A percentile compares a stretch with the other conserved stretches of the same genome.
Conservation (phyloP, 495 filamentous ascomycete genomes). For the Aspergillus conjunctus region DNA sequence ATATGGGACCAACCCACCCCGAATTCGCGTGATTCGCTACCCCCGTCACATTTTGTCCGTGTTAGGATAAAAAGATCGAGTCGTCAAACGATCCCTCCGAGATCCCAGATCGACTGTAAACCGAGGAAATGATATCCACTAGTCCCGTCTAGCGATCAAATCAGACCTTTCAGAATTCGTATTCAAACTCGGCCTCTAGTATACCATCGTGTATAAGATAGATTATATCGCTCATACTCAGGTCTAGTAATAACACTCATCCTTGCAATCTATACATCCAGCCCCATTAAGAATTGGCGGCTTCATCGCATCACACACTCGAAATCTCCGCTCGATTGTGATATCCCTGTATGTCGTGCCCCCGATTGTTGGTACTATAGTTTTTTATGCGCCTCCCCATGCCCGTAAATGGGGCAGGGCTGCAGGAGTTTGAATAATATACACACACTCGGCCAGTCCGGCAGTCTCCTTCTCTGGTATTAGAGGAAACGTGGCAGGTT, state of each 20-base stretch:
- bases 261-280: neutral
- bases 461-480: neutral
- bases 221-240: neutral
- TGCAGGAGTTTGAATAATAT: neutral
- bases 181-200: neutral
- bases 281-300: neutral
- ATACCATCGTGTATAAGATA: neutral
- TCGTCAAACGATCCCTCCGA: neutral
- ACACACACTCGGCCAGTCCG: neutral
- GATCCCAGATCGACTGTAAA: neutral
- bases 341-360: neutral
- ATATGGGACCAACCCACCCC: neutral
- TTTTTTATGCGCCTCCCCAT: neutral
- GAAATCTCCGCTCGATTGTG: neutral
- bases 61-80: neutral
- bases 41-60: neutral
- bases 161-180: too few relatives aligned
- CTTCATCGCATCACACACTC: neutral
- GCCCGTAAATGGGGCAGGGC: neutral
- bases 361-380: neutral
- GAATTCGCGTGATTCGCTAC: neutral
- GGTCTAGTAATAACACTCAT: neutral
- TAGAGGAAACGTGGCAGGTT: neutral
- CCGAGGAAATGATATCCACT: neutral
- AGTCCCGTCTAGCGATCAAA: too few relatives aligned